Conservation (phyloP, 768 basidiomycete species). For the Suillus subluteus region DNA sequence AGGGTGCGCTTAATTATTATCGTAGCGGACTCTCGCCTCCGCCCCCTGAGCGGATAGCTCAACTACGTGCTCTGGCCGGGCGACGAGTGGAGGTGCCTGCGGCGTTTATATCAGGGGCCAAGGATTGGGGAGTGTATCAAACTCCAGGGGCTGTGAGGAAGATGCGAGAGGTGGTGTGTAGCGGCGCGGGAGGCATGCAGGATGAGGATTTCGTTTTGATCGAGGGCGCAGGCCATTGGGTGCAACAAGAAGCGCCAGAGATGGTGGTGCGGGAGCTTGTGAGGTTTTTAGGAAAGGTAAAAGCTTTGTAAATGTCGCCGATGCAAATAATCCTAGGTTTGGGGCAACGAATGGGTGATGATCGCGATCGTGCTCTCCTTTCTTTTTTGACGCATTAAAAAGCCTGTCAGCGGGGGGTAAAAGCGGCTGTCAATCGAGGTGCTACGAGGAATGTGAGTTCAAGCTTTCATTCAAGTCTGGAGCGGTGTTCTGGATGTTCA, state of each 20-base stretch:
- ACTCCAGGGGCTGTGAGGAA: slow-evolving; percentile 48
- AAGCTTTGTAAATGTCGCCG: neutral
- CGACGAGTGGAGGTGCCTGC: slow-evolving; percentile 54
- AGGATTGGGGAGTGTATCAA: slow-evolving; percentile 67
- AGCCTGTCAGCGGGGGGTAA: neutral
- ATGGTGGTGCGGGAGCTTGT: slow-evolving; percentile 44
- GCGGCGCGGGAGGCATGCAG: neutral
- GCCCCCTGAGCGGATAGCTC: slow-evolving; percentile 39
- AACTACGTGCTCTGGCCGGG: slow-evolving; percentile 48
- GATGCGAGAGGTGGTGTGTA: slow-evolving; percentile 44
- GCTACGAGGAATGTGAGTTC: neutral
- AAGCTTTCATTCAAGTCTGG: neutral
- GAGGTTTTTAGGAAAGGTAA: slow-evolving; percentile 41
- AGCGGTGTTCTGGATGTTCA: neutral
- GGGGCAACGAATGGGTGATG: neutral
- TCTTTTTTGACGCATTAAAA: neutral
- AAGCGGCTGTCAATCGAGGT: neutral
- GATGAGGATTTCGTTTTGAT: slow-evolving; percentile 53
- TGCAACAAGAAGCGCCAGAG: slow-evolving; percentile 57
- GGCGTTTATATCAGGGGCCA: slow-evolving; percentile 57
- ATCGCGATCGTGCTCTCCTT: neutral
- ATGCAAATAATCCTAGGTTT: neutral
- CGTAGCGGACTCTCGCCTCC: slow-evolving; percentile 39
- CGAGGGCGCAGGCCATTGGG: slow-evolving; percentile 65
- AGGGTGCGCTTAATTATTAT: slow-evolving; percentile 66